phyloP scores from a whole-genome alignment of 1,284 basidiomycete genomes.

The Lignosus rhinocerotis region DNA sequence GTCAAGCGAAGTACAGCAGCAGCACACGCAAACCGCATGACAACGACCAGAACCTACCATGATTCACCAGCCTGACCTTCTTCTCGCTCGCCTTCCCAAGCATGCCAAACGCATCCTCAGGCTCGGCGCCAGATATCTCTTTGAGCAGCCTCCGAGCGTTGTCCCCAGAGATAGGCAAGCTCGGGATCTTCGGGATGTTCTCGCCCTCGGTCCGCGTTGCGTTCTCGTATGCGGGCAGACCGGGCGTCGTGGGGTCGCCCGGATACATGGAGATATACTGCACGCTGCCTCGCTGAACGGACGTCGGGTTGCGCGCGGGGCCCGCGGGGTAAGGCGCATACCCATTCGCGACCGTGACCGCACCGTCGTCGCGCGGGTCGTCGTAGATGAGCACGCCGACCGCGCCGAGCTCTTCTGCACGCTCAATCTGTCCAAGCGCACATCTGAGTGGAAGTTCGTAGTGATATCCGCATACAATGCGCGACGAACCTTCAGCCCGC shows the following conservation, averaged over 20 bases:
- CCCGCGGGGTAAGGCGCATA: slow-evolving; percentile 80
- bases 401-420: slow-evolving; percentile 83
- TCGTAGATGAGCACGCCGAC: slow-evolving; percentile 80
- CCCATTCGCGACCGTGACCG: slow-evolving; percentile 78
- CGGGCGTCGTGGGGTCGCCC: slow-evolving; percentile 86
- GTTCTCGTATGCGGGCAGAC: slow-evolving; percentile 84
- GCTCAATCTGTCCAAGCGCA: slow-evolving; percentile 56
- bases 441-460: neutral
- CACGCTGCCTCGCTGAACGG: slow-evolving; percentile 87
- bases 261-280: slow-evolving; percentile 84
- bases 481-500: slow-evolving; percentile 73
- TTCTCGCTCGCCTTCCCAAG: slow-evolving; percentile 50
- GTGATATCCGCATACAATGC: neutral
- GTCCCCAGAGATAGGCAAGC: slow-evolving; percentile 73
- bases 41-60: slow-evolving; percentile 42
- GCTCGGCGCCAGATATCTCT: slow-evolving; percentile 46
- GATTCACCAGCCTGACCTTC: slow-evolving; percentile 60
- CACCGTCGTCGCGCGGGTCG: slow-evolving; percentile 88
- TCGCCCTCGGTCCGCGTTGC: slow-evolving; percentile 67
- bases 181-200: slow-evolving; percentile 84
- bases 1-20: neutral
- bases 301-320: slow-evolving; percentile 83
- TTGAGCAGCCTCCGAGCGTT: slow-evolving; percentile 64
- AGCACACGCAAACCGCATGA: too few species aligned
- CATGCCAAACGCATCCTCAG: slow-evolving; percentile 39